Conservation (phyloP, 768 basidiomycete species). For the Lepiota venenata region DNA sequence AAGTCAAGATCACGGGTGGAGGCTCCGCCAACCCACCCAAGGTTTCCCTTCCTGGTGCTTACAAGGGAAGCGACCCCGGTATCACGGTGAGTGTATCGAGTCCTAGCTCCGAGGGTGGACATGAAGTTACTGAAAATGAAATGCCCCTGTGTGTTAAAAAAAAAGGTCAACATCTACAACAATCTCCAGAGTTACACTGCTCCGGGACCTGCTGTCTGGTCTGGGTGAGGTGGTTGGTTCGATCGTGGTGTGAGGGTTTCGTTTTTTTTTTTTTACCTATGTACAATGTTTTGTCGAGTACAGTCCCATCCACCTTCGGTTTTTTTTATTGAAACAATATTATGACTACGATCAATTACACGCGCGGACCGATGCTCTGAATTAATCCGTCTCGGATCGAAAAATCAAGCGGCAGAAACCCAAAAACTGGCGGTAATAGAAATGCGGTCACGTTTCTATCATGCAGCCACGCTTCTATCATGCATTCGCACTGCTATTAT, state of each 20-base stretch:
- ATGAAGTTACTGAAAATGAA: slow-evolving; percentile 17
- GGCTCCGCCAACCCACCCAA: slow-evolving; percentile 44
- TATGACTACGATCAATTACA: no score
- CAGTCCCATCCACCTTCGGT: no score
- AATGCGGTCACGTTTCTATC: no score
- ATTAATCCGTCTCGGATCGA: no score
- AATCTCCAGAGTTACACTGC: slow-evolving; percentile 50
- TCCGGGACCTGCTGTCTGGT: slow-evolving; percentile 37
- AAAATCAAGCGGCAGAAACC: no score
- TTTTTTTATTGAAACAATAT: no score
- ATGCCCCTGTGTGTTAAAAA: slow-evolving; percentile 7
- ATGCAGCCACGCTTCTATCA: no score
- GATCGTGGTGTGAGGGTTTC: neutral
- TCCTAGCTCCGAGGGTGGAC: slow-evolving; percentile 4
- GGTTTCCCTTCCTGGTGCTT: slow-evolving; percentile 46
- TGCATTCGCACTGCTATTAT: no score
- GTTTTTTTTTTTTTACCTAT: no score
- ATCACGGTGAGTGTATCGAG: slow-evolving; percentile 28
- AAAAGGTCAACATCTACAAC: slow-evolving; percentile 48
- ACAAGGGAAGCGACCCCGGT: slow-evolving; percentile 43
- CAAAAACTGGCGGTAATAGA: no score
- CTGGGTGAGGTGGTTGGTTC: slow-evolving; percentile 25
- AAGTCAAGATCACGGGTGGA: slow-evolving; percentile 41
- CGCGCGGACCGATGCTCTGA: no score
- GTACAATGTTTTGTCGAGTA: no score